phyloP scores from a whole-genome alignment of 345 rosid genomes.

The Corchorus capsularis region DNA sequence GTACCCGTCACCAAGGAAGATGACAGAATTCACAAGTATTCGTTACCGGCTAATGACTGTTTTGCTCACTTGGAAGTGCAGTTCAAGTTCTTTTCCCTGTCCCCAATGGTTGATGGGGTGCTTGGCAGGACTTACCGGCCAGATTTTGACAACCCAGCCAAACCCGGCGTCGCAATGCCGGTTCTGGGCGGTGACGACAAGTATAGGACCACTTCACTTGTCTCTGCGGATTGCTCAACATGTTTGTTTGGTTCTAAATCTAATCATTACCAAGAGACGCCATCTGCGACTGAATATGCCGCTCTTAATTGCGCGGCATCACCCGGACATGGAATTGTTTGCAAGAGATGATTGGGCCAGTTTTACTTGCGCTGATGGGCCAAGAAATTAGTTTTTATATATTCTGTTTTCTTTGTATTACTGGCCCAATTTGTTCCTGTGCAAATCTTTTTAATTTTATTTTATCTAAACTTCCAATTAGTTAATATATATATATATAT shows the following conservation, averaged over 20 bases:
- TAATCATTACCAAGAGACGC: background rate
- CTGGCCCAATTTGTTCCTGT: too few relatives aligned
- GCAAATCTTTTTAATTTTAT: too few relatives aligned
- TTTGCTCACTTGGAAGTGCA: conserved; percentile 70
- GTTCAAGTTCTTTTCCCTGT: conserved; percentile 54
- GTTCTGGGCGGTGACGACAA: conserved; percentile 56
- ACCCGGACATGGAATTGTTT: conserved; percentile 56
- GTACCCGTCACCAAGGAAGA: conserved; percentile 76
- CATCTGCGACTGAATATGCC: conserved; percentile 32
- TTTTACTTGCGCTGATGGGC: too few relatives aligned
- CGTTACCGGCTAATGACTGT: conserved; percentile 57
- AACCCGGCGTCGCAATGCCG: conserved; percentile 68
- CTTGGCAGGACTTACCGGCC: conserved; percentile 64
- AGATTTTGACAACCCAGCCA: conserved; percentile 64
- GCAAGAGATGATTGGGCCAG: conserved; percentile 43
- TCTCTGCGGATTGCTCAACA: conserved; percentile 42
- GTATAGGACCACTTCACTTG: conserved; percentile 53
- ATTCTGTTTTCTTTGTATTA: too few relatives aligned
- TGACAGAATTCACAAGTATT: conserved; percentile 54
- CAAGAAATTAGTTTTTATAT: too few relatives aligned
- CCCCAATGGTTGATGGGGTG: conserved; percentile 59
- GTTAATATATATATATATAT: too few relatives aligned
- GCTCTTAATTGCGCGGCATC: conserved; percentile 42
- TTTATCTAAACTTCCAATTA: too few relatives aligned
- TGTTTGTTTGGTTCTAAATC: conserved; percentile 35